Conservation (phyloP, 2,329 filamentous ascomycete species). For the Plectosphaerella cucumerina region DNA sequence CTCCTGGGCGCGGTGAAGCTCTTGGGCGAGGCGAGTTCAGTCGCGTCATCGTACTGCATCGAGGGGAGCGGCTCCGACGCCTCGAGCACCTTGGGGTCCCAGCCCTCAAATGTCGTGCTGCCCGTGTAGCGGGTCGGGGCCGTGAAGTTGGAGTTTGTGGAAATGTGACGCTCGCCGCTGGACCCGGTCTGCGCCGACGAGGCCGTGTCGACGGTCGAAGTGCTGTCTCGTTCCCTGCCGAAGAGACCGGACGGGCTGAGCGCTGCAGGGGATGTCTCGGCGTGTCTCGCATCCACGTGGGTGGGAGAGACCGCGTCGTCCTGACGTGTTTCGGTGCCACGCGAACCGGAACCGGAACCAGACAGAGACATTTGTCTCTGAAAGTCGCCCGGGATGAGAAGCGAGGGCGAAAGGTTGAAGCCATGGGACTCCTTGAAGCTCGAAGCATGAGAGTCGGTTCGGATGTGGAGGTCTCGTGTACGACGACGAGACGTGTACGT, state of each 20-base stretch:
- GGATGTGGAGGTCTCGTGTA: conserved; percentile 24
- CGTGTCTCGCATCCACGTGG: conserved; percentile 25
- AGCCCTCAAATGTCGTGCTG: conserved; percentile 39
- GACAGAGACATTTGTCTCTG: conserved; percentile 45
- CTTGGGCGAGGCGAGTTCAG: conserved; percentile 12
- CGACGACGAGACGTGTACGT: conserved; percentile 25
- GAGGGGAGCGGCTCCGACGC: conserved; percentile 24
- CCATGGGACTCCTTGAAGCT: conserved; percentile 57
- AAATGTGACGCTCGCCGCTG: conserved; percentile 47
- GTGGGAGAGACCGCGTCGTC: conserved; percentile 28
- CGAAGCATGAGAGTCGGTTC: conserved; percentile 42
- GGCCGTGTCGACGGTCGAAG: conserved; percentile 49
- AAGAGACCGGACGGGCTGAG: conserved; percentile 27
- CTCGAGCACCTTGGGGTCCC: conserved; percentile 20
- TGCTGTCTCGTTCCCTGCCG: conserved; percentile 43
- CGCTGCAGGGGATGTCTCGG: conserved; percentile 27
- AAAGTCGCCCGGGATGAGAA: conserved; percentile 59
- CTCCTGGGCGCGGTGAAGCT: conserved; percentile 6
- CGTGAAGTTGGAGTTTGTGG: conserved; percentile 48
- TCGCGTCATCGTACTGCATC: conserved; percentile 14
- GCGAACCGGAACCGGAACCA: conserved; percentile 1
- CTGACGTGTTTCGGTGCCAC: conserved; percentile 15
- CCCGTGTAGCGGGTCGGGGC: conserved; percentile 49
- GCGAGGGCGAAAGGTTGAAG: conserved; percentile 55
- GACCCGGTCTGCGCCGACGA: conserved; percentile 43